Conservation (phyloP, 2,329 filamentous ascomycete species). For the Teratosphaeria nubilosa region DNA sequence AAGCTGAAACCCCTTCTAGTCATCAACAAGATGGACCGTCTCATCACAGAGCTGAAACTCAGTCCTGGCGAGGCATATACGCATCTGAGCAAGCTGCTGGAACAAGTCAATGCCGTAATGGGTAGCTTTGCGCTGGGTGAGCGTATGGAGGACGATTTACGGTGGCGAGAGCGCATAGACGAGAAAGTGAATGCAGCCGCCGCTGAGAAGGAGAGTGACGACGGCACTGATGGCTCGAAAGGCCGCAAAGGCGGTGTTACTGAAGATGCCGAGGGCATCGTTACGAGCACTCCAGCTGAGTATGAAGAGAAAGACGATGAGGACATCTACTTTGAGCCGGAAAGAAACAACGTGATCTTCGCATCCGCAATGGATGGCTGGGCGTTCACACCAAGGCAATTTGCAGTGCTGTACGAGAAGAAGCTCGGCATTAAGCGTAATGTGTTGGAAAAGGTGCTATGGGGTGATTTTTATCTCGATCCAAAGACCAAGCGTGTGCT, state of each 20-base stretch:
- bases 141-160: conserved; percentile 94
- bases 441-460: conserved; percentile 83
- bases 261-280: conserved; percentile 46
- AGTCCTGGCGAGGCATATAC: conserved; percentile 79
- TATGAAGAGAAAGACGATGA: conserved; percentile 93
- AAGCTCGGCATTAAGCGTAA: conserved; percentile 90
- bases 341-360: conserved; percentile 98
- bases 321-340: conserved; percentile 93
- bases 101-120: conserved; percentile 94
- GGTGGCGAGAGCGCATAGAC: conserved; percentile 90
- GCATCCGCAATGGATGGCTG: conserved; percentile 97
- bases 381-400: conserved; percentile 94
- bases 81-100: conserved; percentile 78
- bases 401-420: conserved; percentile 87
- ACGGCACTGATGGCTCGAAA: conserved; percentile 19
- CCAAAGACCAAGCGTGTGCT: conserved; percentile 94
- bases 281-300: conserved; percentile 42
- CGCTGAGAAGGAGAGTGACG: conserved; percentile 17
- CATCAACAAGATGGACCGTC: conserved; percentile 95
- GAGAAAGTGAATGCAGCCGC: conserved; percentile 66
- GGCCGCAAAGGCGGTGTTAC: conserved; percentile 36
- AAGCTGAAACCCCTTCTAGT: conserved; percentile 89
- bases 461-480: conserved; percentile 94
- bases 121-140: conserved; percentile 97
- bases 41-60: conserved; percentile 92